These are phyloP conservation scores for Penstemon newberryi DNA, from an alignment of 257 asterid species.

Conservation along the genomic window DNA sequence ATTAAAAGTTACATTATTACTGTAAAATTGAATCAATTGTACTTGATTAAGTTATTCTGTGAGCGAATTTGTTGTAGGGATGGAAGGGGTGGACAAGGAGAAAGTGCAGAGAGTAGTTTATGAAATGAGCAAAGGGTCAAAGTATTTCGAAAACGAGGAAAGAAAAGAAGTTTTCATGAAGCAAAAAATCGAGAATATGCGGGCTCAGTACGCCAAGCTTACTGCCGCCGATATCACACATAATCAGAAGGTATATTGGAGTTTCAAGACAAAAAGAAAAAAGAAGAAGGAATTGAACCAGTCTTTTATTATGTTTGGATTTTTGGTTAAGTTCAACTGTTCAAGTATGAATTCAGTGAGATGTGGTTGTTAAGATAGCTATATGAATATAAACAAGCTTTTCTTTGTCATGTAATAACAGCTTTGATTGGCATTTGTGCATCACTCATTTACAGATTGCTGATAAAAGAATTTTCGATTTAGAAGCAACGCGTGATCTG, in stretches of 20 bases:
- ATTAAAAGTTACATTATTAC: not conserved
- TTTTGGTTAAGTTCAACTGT: not conserved
- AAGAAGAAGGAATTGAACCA: not conserved
- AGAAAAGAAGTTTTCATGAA: slow-evolving; percentile 76
- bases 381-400: not conserved
- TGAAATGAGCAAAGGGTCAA: slow-evolving; percentile 98
- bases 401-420: not conserved
- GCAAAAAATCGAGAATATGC: slow-evolving; percentile 75
- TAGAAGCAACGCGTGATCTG: slow-evolving; percentile 80
- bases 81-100: slow-evolving; percentile 99
- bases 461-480: slow-evolving; percentile 65
- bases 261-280: slow-evolving; percentile 6
- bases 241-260: slow-evolving; percentile 60
- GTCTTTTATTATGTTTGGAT: slow-evolving; percentile 5
- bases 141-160: slow-evolving; percentile 88
- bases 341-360: not conserved
- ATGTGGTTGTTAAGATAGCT: not conserved
- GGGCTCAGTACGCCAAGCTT: slow-evolving; percentile 61
- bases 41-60: not conserved
- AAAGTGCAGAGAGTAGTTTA: slow-evolving; percentile 91
- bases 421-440: slow-evolving; percentile 5
- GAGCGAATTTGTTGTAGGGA: slow-evolving; percentile 47
- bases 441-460: slow-evolving; percentile 51
- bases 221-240: slow-evolving; percentile 49
- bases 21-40: slow-evolving; percentile 5